These are phyloP conservation scores for Zea mays DNA, from an alignment of 176 grass and related monocot genomes.

Conservation along the genomic window Zm-B73-REFERENCE-NAM-5.0 NC_050097.1:231966001-231966500, in stretches of 20 bases:
- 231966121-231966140: slow-evolving; percentile 18
- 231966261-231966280: slow-evolving; percentile 3
- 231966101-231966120: background rate
- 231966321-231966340: slow-evolving; percentile 42
- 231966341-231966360: slow-evolving; percentile 37
- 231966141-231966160: slow-evolving; percentile 2
- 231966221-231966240: slow-evolving; percentile 21
- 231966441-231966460: background rate
- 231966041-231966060: background rate
- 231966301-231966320: background rate
- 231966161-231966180: background rate
- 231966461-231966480: background rate
- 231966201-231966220: slow-evolving; percentile 19
- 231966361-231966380: slow-evolving; percentile 32
- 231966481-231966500: slow-evolving; percentile 35
- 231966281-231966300: slow-evolving; percentile 32
- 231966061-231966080: slow-evolving; percentile 7
- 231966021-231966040: slow-evolving; percentile 34
- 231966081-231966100: slow-evolving; percentile 23
- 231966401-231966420: background rate
- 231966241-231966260: slow-evolving; percentile 31
- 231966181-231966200: background rate
- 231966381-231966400: slow-evolving; percentile 38
- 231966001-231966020: slow-evolving; percentile 28
- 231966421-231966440: slow-evolving; percentile 22